Base-by-base conservation (phyloP, 2,329 filamentous ascomycete species). In the Zalaria sp. region DNA sequence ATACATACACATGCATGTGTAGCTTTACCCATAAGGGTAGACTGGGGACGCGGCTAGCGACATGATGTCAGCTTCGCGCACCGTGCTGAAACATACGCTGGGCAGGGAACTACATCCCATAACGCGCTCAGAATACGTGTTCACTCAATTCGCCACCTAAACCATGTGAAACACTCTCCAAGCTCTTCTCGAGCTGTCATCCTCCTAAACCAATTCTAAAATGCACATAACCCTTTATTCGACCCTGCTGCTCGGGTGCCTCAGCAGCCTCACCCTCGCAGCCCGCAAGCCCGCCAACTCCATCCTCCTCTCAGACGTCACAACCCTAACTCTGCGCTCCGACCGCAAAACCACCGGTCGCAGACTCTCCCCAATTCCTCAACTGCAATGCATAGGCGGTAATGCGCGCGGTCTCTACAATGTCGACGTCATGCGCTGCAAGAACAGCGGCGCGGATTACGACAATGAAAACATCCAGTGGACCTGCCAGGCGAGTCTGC, bases 371-470 rank as follows among this genome's bases (percentile, higher is more conserved):
- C 67, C 89, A 25, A 73, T 89, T 37, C 86, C 86, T 0, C 66
- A 70, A 65, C 73, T 95, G 9, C 74, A 69, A 54, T 95, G 89
- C 66, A 64, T 81, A 42, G 85, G 83, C 27, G 71, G 77, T 41
- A 71, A 66, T 5, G 67, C 69, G 41, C 60, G 64, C 43, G 67
- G 72, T 34, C 72, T 89, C 43, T 82, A 89, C 67, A 65, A 75
- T 26, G 65, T 93, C 47, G 83, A 93, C 51, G 67, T 81, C 8
- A 84, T 96, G 81, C 84, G 86, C 54, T 98, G 89, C 72, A 81
- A 73, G 47, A 96, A 96, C 65, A 72, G 81, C 46, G 91, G 89
- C 46, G 68, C 75, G 27, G 81, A 81, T 46, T 95, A 95, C 66
- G 76, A 77, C 47, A 59, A 67, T 35, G 79, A 91, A 61, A 83